Evolutionary conservation across 1,139 yeast genomes (phyloP).

Genomic region (Yamadazyma membranifaciens): DNA sequence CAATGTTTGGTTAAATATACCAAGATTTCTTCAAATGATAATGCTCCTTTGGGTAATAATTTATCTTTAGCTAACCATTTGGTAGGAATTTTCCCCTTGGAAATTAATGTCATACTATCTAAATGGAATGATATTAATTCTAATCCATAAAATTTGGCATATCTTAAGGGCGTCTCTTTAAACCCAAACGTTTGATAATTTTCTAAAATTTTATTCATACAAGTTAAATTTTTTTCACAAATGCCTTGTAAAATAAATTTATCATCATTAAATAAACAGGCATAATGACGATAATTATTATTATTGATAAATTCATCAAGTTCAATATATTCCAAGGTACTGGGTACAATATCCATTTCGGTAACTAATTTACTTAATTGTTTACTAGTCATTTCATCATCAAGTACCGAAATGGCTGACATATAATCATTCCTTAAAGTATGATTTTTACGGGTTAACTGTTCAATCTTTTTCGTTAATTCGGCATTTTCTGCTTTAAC

Average conservation of each 20-base stretch:
- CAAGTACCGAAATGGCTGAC: slow-evolving; percentile 5
- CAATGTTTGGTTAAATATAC: slow-evolving; percentile 2
- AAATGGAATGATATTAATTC: slow-evolving; percentile 7
- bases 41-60: slow-evolving; percentile 10
- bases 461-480: slow-evolving; percentile 4
- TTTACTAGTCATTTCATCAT: slow-evolving; percentile 11
- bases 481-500: slow-evolving; percentile 2
- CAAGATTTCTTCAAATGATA: slow-evolving; percentile 8
- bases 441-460: background rate
- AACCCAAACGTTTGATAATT: slow-evolving; percentile 3
- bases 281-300: background rate
- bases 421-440: slow-evolving; percentile 3
- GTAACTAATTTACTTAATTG: slow-evolving; percentile 8
- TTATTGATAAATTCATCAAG: slow-evolving; percentile 4
- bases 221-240: slow-evolving; percentile 6
- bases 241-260: slow-evolving; percentile 8
- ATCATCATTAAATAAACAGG: slow-evolving; percentile 3
- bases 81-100: slow-evolving; percentile 7
- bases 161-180: slow-evolving; percentile 9
- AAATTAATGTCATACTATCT: slow-evolving; percentile 5
- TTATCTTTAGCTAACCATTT: slow-evolving; percentile 6
- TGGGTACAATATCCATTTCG: slow-evolving; percentile 1
- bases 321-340: slow-evolving; percentile 1
- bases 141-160: slow-evolving; percentile 8
- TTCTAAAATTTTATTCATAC: slow-evolving; percentile 8